phyloP scores from a whole-genome alignment of 306 rosid species.

The Lotus japonicus region DNA sequence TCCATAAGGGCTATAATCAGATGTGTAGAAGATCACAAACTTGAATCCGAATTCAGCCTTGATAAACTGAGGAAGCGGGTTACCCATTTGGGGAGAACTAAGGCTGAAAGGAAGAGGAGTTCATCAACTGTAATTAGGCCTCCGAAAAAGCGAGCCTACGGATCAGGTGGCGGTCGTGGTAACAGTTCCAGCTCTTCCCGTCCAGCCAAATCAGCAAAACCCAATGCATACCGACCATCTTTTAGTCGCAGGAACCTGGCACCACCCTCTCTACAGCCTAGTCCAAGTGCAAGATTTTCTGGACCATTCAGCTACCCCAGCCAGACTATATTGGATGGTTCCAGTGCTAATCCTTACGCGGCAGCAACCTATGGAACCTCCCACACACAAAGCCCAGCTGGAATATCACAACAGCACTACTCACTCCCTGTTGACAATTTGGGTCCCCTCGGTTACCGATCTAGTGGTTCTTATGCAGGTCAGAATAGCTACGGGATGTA shows the following conservation, averaged over 20 bases:
- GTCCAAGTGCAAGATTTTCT: constrained; percentile 56
- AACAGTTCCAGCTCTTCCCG: constrained; percentile 42
- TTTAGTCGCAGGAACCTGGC: constrained; percentile 46
- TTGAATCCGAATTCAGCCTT: constrained; percentile 60
- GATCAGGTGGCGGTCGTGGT: constrained; percentile 32
- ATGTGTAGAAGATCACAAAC: constrained; percentile 86
- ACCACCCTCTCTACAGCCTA: constrained; percentile 55
- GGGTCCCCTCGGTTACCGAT: constrained; percentile 31
- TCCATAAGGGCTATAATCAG: constrained; percentile 56
- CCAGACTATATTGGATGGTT: constrained; percentile 43
- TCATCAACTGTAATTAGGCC: constrained; percentile 39
- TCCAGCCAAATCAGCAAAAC: constrained; percentile 54
- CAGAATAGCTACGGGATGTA: constrained; percentile 49
- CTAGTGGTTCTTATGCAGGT: constrained; percentile 43
- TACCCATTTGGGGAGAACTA: constrained; percentile 46
- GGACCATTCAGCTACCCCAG: constrained; percentile 43
- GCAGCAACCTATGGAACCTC: constrained; percentile 46
- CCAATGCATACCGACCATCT: constrained; percentile 40
- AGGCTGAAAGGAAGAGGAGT: constrained; percentile 57
- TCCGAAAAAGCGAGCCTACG: constrained; percentile 42
- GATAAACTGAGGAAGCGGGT: constrained; percentile 50
- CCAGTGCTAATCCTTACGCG: constrained; percentile 43
- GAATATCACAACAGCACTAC: constrained; percentile 55
- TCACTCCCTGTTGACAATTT: constrained; percentile 50
- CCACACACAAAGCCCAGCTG: constrained; percentile 53